phyloP scores from a whole-genome alignment of 1,284 basidiomycete species.

The Golubevia sp. region DNA sequence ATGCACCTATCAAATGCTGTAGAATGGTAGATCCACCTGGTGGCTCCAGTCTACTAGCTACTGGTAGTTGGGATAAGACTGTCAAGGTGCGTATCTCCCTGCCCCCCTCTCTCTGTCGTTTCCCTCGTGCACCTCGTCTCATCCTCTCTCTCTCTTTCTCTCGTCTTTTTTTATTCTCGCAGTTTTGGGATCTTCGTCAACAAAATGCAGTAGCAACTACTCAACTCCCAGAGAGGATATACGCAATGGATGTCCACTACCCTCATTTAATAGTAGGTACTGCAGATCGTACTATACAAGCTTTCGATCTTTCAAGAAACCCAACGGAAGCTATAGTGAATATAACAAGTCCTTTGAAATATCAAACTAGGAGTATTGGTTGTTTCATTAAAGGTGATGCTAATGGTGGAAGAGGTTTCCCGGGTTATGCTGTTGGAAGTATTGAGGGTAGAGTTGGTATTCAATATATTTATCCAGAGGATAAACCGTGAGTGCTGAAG shows the following conservation, averaged over 20 bases:
- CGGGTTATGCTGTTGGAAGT: conserved; percentile 91
- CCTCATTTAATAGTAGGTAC: conserved; percentile 93
- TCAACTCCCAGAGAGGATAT: conserved; percentile 48
- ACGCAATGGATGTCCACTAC: conserved; percentile 75
- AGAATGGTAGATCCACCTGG: conserved; percentile 49
- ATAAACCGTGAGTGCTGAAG: conserved; percentile 13
- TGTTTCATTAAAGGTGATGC: conserved; percentile 77
- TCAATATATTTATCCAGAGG: conserved; percentile 70
- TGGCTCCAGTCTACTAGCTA: conserved; percentile 40
- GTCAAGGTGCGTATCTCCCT: conserved; percentile 29
- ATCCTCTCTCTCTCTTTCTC: neutral
- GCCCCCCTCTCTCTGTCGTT: neutral
- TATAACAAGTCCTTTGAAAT: conserved; percentile 67
- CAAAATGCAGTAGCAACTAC: conserved; percentile 51
- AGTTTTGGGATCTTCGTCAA: conserved; percentile 25
- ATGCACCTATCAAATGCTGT: conserved; percentile 42
- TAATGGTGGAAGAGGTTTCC: conserved; percentile 43
- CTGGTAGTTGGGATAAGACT: conserved; percentile 60
- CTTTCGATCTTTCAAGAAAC: conserved; percentile 78
- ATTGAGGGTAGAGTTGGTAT: conserved; percentile 95
- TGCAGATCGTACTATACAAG: conserved; percentile 85
- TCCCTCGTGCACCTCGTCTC: neutral
- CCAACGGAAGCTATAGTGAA: conserved; percentile 63
- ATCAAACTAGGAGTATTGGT: conserved; percentile 87
- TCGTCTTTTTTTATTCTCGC: neutral